A percentile compares a stretch with the other conserved stretches of the same genome.
Conservation (phyloP, 805 yeast genomes). For the Starmerella floris region DNA sequence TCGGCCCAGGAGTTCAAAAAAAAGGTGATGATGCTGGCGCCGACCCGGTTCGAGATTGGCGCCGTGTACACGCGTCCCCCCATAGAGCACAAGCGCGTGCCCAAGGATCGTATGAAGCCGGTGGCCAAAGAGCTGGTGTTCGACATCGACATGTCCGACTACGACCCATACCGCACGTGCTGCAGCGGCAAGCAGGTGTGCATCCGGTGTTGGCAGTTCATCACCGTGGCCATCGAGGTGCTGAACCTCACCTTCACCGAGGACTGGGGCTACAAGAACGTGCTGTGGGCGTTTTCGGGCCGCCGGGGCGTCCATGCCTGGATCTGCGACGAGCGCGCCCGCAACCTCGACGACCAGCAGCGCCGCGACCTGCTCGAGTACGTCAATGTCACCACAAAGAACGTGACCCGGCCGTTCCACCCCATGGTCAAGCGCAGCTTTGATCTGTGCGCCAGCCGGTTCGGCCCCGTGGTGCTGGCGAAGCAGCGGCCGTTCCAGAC, state of each 20-base stretch:
- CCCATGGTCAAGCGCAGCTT: conserved; percentile 69
- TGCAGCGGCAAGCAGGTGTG: conserved; percentile 80
- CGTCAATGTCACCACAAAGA: conserved; percentile 48
- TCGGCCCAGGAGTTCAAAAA: conserved; percentile 59
- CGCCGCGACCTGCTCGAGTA: conserved; percentile 76
- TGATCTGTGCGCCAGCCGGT: conserved; percentile 48
- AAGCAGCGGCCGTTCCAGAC: conserved; percentile 65
- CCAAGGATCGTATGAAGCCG: conserved; percentile 70
- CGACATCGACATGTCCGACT: conserved; percentile 96
- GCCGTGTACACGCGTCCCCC: conserved; percentile 84
- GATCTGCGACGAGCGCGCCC: conserved; percentile 79
- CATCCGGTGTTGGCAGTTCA: conserved; percentile 83
- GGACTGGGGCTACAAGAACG: conserved; percentile 78
- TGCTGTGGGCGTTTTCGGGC: conserved; percentile 94
- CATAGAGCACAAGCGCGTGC: conserved; percentile 61
- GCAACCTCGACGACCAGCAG: conserved; percentile 54
- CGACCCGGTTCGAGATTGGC: conserved; percentile 89
- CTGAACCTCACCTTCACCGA: conserved; percentile 58
- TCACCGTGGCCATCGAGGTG: conserved; percentile 67
- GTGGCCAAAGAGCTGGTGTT: conserved; percentile 76
- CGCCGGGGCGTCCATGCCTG: conserved; percentile 99
- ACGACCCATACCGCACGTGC: conserved; percentile 86
- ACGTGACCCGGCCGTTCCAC: conserved; percentile 67
- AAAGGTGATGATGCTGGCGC: conserved; percentile 61
- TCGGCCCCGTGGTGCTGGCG: conserved; percentile 49